Conservation (phyloP, 1,284 basidiomycete genomes). For the Pulveroboletus sp. region DNA sequence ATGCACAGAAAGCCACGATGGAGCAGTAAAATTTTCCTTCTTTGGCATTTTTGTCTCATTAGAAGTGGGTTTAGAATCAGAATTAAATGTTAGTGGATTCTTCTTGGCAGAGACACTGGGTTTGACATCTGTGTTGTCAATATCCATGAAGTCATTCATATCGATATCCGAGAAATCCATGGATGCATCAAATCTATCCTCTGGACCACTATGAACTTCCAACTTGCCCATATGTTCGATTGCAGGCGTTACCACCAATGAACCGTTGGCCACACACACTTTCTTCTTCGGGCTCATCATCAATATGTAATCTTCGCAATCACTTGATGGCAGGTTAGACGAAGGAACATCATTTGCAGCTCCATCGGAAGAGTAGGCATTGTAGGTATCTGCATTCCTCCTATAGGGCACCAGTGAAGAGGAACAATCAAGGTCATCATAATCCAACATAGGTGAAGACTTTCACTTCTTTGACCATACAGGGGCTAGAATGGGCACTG, state of each 20-base stretch:
- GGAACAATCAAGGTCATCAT: constrained; percentile 30
- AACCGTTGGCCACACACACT: constrained; percentile 42
- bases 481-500: constrained; percentile 35
- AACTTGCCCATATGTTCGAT: constrained; percentile 53
- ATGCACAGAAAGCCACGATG: constrained; percentile 76
- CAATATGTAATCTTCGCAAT: constrained; percentile 41
- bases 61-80: constrained; percentile 25
- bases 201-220: constrained; percentile 52
- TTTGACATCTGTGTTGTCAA: constrained; percentile 44
- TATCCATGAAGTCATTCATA: constrained; percentile 37
- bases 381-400: constrained; percentile 30
- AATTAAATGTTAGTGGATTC: constrained; percentile 24
- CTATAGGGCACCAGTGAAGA: constrained; percentile 37
- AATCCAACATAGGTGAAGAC: constrained; percentile 52
- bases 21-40: constrained; percentile 45
- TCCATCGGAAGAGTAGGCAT: constrained; percentile 56
- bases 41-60: constrained; percentile 34
- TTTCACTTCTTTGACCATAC: constrained; percentile 66
- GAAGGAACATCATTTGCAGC: constrained; percentile 41
- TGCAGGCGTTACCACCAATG: constrained; percentile 43
- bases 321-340: constrained; percentile 44
- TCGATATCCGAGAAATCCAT: constrained; percentile 49
- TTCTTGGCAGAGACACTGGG: constrained; percentile 33
- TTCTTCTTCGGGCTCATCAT: constrained; percentile 70
- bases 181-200: constrained; percentile 50